Conservation (phyloP, 169 alveolate species). For the Perkinsus olseni region DNA sequence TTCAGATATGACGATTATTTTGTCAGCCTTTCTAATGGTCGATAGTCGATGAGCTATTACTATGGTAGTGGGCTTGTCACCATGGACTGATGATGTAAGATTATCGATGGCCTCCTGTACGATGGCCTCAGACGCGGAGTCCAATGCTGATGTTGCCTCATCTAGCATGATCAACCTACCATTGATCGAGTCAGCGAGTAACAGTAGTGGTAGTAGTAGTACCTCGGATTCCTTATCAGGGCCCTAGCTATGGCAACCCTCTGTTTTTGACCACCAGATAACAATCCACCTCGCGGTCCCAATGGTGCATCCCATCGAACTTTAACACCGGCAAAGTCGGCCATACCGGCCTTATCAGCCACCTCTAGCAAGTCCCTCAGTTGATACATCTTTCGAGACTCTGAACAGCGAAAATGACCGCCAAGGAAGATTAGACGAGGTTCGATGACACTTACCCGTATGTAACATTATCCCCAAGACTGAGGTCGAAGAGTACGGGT, state of each 20-base stretch:
- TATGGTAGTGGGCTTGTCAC: background rate
- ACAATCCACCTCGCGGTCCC: conserved; percentile 40
- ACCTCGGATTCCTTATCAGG: conserved; percentile 39
- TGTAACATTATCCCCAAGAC: conserved; percentile 58
- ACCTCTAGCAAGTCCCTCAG: background rate
- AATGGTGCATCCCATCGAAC: conserved; percentile 47
- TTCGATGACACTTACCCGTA: conserved; percentile 36
- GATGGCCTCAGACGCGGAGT: conserved; percentile 37
- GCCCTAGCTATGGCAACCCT: conserved; percentile 67
- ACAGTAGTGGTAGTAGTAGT: too few relatives aligned
- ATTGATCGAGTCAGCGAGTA: background rate
- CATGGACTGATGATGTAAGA: background rate
- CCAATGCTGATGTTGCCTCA: conserved; percentile 81
- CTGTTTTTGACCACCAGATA: conserved; percentile 70
- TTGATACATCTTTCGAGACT: background rate
- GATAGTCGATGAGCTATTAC: conserved; percentile 78
- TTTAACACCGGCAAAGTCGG: background rate
- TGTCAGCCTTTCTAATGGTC: conserved; percentile 63
- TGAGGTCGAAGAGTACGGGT: conserved; percentile 61
- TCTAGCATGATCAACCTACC: conserved; percentile 56
- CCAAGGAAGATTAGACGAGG: background rate
- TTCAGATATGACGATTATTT: conserved; percentile 48
- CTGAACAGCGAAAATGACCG: background rate
- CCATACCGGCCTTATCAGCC: background rate
- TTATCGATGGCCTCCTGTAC: conserved; percentile 37